Percentiles rank a stretch among this genome's conserved stretches.
Conservation (phyloP, 2,329 filamentous ascomycete species). For the Fusarium nematophilum region DNA sequence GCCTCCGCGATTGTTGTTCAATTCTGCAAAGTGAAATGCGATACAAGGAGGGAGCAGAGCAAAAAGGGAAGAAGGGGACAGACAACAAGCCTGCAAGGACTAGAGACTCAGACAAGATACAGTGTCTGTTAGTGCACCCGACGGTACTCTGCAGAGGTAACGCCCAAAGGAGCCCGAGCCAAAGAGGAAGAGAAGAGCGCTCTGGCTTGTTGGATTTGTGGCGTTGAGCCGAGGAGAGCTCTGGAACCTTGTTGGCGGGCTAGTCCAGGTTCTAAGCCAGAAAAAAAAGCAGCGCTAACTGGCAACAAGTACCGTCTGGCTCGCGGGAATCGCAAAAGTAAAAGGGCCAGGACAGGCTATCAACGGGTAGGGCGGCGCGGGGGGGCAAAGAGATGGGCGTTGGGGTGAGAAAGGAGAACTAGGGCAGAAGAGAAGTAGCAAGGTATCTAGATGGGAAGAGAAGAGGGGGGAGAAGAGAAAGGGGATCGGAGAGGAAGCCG, state of each 20-base stretch:
- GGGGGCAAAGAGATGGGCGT: constrained; percentile 4
- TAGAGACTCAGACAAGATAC: constrained; percentile 4
- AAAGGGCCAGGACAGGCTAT: constrained; percentile 22
- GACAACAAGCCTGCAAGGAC: not conserved
- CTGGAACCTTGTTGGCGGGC: constrained; percentile 41
- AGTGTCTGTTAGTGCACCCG: constrained; percentile 5
- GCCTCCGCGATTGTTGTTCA: constrained; percentile 21
- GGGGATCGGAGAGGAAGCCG: constrained; percentile 9
- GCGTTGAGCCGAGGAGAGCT: constrained; percentile 41
- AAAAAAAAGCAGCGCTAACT: constrained; percentile 37
- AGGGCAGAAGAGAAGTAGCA: too few species aligned
- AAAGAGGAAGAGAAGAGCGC: constrained; percentile 11
- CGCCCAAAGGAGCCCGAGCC: not conserved
- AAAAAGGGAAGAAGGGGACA: constrained; percentile 22
- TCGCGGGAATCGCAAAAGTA: constrained; percentile 17
- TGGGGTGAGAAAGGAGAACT: too few species aligned
- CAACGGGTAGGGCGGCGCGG: constrained; percentile 13
- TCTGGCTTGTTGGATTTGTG: constrained; percentile 39
- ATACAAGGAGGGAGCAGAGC: constrained; percentile 8
- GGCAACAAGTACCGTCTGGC: constrained; percentile 17
- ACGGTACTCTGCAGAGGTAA: not conserved
- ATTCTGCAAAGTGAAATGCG: constrained; percentile 18
- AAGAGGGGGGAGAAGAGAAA: constrained; percentile 10
- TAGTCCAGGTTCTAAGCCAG: constrained; percentile 32
- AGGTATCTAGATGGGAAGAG: not conserved